Conservation (phyloP, 495 filamentous ascomycete genomes). For the Durotheca rogersii region DNA sequence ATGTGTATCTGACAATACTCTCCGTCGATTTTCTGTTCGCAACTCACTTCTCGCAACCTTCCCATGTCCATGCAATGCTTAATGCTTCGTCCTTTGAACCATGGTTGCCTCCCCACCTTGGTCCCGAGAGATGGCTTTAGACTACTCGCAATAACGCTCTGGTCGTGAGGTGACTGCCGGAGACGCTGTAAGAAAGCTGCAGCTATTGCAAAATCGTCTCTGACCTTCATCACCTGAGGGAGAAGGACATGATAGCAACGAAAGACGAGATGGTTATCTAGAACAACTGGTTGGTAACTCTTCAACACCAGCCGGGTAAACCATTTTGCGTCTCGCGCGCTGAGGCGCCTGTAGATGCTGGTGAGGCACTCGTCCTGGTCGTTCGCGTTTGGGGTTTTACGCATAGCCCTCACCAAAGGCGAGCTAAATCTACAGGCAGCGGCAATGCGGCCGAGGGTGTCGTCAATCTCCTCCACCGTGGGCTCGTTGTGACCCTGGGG, state of each 20-base stretch:
- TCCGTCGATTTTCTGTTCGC: slow-evolving; percentile 84
- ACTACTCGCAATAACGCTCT: slow-evolving; percentile 29
- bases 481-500: slow-evolving; percentile 41
- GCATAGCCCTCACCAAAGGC: slow-evolving; percentile 53
- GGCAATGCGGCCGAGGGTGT: slow-evolving; percentile 61
- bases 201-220: slow-evolving; percentile 51
- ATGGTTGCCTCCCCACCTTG: slow-evolving; percentile 72
- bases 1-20: slow-evolving; percentile 89
- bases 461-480: slow-evolving; percentile 74
- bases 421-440: slow-evolving; percentile 68
- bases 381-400: slow-evolving; percentile 36
- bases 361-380: slow-evolving; percentile 52
- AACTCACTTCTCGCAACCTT: slow-evolving; percentile 59
- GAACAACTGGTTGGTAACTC: slow-evolving; percentile 62
- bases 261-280: slow-evolving; percentile 47
- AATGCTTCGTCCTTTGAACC: slow-evolving; percentile 72
- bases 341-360: slow-evolving; percentile 59
- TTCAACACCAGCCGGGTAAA: slow-evolving; percentile 81
- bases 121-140: slow-evolving; percentile 66
- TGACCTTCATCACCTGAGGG: slow-evolving; percentile 64
- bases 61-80: slow-evolving; percentile 71
- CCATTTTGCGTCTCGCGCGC: slow-evolving; percentile 82
- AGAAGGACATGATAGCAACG: slow-evolving; percentile 58
- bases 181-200: slow-evolving; percentile 35
- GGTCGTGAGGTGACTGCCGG: slow-evolving; percentile 9